Percentiles rank a stretch among this genome's conserved stretches.
phyloP scores from a whole-genome alignment of 768 basidiomycete genomes.

The Amanita exitialis region DNA sequence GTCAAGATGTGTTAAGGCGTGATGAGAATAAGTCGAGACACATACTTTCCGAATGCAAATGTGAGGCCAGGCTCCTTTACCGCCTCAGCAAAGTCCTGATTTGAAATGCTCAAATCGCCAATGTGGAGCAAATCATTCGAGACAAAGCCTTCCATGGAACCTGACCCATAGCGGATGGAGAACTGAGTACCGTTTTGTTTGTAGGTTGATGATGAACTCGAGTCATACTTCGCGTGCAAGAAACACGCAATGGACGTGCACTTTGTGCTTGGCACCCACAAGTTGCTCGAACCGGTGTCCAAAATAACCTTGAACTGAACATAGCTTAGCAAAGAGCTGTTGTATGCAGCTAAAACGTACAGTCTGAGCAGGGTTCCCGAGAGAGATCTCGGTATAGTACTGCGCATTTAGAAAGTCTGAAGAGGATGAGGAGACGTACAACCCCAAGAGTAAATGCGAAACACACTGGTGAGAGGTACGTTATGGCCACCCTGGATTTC shows the following conservation, averaged over 20 bases:
- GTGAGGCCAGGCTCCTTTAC: constrained; percentile 94
- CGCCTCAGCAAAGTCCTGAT: constrained; percentile 90
- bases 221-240: constrained; percentile 91
- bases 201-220: constrained; percentile 68
- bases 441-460: not conserved
- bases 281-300: constrained; percentile 88
- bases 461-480: constrained; percentile 85
- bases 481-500: constrained; percentile 68
- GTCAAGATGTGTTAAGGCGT: not conserved
- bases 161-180: constrained; percentile 89
- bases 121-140: constrained; percentile 75
- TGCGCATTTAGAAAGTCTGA: constrained; percentile 97
- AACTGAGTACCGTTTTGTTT: constrained; percentile 85
- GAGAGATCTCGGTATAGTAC: constrained; percentile 80
- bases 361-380: constrained; percentile 78
- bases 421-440: constrained; percentile 6
- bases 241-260: constrained; percentile 91
- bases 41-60: constrained; percentile 93
- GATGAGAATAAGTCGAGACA: constrained; percentile 7
- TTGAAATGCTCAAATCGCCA: constrained; percentile 67
- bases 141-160: constrained; percentile 94
- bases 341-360: constrained; percentile 29
- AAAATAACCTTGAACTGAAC: constrained; percentile 85
- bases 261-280: constrained; percentile 81
- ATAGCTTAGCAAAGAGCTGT: not conserved